Evolutionary conservation across 805 yeast species (phyloP), one percentile per base, ranked within the genome.

Genomic region (Pichia nanzhaoensis): DNA sequence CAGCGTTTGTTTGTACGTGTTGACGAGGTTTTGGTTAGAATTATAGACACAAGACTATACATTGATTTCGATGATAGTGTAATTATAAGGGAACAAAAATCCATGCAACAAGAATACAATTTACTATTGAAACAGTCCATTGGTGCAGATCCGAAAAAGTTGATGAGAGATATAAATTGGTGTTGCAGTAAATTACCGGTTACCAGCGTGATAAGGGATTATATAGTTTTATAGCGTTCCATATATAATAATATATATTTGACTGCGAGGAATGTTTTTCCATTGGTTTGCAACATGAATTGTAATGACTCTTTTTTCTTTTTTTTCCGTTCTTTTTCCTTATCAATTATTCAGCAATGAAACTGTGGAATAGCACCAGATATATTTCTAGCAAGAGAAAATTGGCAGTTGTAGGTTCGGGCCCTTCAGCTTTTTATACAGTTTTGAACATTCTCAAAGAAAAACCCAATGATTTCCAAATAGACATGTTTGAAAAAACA

Each of bases 391-490:
- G 16, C 20, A 37, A 37, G 13, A 22, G 41, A 19, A 68, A 64
- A 45, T 71, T 86, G 10, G 95, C 96, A 0, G 75, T 93, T 6
- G 78, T 93, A 3, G 99, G 99, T 1, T 77, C 96, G 0, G 99
- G 99, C 0, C 99, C 99, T 0, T 90, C 97, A 1, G 97, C 96
- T 1, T 88, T 93, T 58, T 93, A 91, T 63, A 84, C 97, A 1
- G 89, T 89, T 0, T 76, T 82, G 51, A 80, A 84, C 39, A 65
- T 90, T 14, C 65, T 89, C 34, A 77, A 77, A 47, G 44, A 51
- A 10, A 45, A 49, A 14, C 43, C 47, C 10, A 37, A 54, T 13
- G 36, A 41, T 7, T 44, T 53, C 27, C 61, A 73, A 46, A 71
- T 90, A 4, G 93, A 87, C 49, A 71, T 91, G 63, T 89, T 80